Evolutionary conservation across 2,329 filamentous ascomycete species (phyloP).

Genomic region (Alternaria brassicae): DNA sequence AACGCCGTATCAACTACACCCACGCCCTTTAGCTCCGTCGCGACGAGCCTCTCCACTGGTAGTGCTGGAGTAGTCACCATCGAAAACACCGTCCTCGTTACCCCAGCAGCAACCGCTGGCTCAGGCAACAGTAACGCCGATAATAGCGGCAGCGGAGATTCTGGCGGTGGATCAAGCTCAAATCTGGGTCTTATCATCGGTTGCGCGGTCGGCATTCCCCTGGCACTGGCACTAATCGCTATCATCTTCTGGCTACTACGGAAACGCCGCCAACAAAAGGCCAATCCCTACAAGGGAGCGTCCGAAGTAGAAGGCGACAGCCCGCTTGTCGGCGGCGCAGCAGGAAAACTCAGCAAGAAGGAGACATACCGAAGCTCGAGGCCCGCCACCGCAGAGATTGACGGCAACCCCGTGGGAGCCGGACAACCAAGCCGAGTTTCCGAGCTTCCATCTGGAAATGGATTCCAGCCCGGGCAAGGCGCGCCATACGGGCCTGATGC

Average conservation of each 20-base stretch:
- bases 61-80: constrained; percentile 34
- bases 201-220: constrained; percentile 47
- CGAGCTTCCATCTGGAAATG: constrained; percentile 40
- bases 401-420: constrained; percentile 38
- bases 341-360: constrained; percentile 32
- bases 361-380: constrained; percentile 25
- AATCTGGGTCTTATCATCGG: constrained; percentile 45
- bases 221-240: constrained; percentile 40
- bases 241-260: constrained; percentile 44
- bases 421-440: constrained; percentile 39
- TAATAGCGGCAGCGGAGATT: background rate
- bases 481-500: constrained; percentile 37
- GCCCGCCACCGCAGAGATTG: constrained; percentile 37
- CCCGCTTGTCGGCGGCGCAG: constrained; percentile 33
- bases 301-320: constrained; percentile 23
- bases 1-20: constrained; percentile 13
- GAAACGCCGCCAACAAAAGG: constrained; percentile 37
- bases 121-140: background rate
- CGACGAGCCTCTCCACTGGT: constrained; percentile 35
- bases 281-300: constrained; percentile 25
- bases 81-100: constrained; percentile 28
- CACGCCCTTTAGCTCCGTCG: constrained; percentile 33
- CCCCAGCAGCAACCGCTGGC: constrained; percentile 16
- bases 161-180: constrained; percentile 20
- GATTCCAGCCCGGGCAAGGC: constrained; percentile 33